phyloP scores from a whole-genome alignment of 192 early-diverging fungal species.

The Rhizoclosmatium sp. region DNA sequence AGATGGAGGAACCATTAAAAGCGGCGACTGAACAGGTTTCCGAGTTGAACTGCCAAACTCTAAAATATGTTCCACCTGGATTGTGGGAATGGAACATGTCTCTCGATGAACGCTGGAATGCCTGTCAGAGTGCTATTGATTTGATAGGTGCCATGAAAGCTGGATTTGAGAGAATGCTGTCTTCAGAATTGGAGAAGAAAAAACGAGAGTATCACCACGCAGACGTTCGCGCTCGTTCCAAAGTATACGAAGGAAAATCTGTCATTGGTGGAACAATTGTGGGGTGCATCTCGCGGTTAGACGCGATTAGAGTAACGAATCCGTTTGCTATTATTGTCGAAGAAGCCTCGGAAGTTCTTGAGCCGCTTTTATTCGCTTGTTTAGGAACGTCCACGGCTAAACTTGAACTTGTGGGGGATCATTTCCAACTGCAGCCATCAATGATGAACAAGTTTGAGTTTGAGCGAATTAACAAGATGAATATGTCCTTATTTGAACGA shows the following conservation, averaged over 20 bases:
- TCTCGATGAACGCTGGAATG: constrained; percentile 46
- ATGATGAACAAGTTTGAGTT: constrained; percentile 52
- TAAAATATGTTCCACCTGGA: constrained; percentile 11
- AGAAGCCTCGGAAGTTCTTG: constrained; percentile 51
- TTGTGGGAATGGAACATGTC: constrained; percentile 44
- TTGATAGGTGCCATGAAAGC: constrained; percentile 19
- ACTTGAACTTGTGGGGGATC: constrained; percentile 51
- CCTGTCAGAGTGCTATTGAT: constrained; percentile 21
- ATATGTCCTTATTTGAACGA: constrained; percentile 49
- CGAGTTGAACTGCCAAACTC: not conserved
- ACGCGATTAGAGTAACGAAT: constrained; percentile 45
- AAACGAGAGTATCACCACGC: constrained; percentile 35
- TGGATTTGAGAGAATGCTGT: constrained; percentile 24
- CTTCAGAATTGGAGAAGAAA: constrained; percentile 22
- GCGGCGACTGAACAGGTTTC: not conserved
- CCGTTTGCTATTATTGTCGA: constrained; percentile 52
- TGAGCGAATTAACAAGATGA: constrained; percentile 50
- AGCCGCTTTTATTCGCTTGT: constrained; percentile 48
- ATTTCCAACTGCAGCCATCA: constrained; percentile 43
- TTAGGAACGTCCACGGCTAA: constrained; percentile 36
- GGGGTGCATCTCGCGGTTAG: constrained; percentile 48
- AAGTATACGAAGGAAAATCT: constrained; percentile 49
- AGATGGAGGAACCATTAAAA: constrained; percentile 30
- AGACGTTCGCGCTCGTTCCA: constrained; percentile 44
- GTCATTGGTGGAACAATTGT: constrained; percentile 55